Base-by-base conservation (phyloP, 768 basidiomycete genomes). In the Austroboletus festivus region DNA sequence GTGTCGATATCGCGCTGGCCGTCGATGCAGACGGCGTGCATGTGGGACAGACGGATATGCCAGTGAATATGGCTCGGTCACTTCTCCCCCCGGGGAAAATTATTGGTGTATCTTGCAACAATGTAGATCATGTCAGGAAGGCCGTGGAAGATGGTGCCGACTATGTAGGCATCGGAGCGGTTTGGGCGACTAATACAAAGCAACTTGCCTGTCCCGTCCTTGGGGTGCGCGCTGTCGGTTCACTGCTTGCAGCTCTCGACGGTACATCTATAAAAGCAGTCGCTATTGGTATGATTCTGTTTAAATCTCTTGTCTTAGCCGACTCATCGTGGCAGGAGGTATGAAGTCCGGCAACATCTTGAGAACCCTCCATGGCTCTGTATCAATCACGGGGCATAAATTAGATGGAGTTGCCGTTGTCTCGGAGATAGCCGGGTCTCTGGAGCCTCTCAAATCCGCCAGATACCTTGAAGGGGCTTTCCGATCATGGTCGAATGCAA, bases 401-500 rank as follows among this genome's bases (percentile, higher is more conserved):
- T 71, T 95, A 15, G 85, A 90, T 48, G 94, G 94, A 0, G 75
- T 96, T 22, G 94, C 94, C 11, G 80, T 96, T 43, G 85, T 96
- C 34, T 93, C 90, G 19, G 90, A 92, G 38, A 91, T 97, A 48
- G 76, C 89, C 7, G 77, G 82, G 3, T 86, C 89, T 0, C 28
- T 50, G 1, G 69, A 79, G 5, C 91, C 92, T 0, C 55, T 61
- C 15, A 52, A 62, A 16, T 76, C 82, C 1, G 79, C 89, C 0
- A 65, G 61, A 35, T 69, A 57, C 34, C 73, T 85, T 11, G 60
- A 65, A 23, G 62, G 53, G 3, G 72, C 73, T n/a, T 60, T 85
- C 19, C 62, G 59, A 28, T 47, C 48, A 38, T 66, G 66, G 66
- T 50, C 52, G 22, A 33, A 20, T 26, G 19, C 26, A 33, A 37